A percentile compares a stretch with the other conserved stretches of the same genome.
Conservation (phyloP, 306 rosid species). For the Prunus fruticosa region DNA sequence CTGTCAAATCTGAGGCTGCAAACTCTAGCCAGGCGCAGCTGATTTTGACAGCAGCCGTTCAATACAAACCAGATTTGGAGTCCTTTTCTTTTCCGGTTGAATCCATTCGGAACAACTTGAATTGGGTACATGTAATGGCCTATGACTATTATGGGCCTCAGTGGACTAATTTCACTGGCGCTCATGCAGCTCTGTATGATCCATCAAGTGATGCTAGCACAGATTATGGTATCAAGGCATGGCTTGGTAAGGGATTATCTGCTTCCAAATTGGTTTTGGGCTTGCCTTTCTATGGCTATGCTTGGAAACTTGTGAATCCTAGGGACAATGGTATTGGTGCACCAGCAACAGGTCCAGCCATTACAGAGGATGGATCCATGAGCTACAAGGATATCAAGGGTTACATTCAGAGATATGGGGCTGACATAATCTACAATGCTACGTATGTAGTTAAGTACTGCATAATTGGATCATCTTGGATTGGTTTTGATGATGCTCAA, state of each 20-base stretch:
- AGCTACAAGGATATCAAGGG: conserved; percentile 17
- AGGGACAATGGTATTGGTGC: conserved; percentile 25
- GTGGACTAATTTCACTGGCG: conserved; percentile 22
- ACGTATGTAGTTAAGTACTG: too few relatives aligned
- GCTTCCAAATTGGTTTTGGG: conserved; percentile 39
- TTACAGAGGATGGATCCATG: background rate
- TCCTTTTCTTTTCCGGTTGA: background rate
- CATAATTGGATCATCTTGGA: too few relatives aligned
- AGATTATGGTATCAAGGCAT: conserved; percentile 39
- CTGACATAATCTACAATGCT: background rate
- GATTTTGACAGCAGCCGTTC: too few relatives aligned
- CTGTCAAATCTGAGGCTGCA: too few relatives aligned
- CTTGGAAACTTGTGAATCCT: conserved; percentile 35
- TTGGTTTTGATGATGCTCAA: too few relatives aligned
- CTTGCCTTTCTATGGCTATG: conserved; percentile 46
- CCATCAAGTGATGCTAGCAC: conserved; percentile 28
- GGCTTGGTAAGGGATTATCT: conserved; percentile 34
- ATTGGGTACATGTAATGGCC: conserved; percentile 37
- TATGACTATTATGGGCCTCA: conserved; percentile 31
- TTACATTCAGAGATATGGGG: conserved; percentile 16
- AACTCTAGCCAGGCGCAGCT: too few relatives aligned
- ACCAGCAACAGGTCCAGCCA: too few relatives aligned
- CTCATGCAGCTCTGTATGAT: conserved; percentile 45
- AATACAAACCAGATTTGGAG: too few relatives aligned
- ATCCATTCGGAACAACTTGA: conserved; percentile 22